Evolutionary conservation across 108 stramenopile genomes (phyloP).

Genomic region (Mayamaea pseudoterrestris): DNA sequence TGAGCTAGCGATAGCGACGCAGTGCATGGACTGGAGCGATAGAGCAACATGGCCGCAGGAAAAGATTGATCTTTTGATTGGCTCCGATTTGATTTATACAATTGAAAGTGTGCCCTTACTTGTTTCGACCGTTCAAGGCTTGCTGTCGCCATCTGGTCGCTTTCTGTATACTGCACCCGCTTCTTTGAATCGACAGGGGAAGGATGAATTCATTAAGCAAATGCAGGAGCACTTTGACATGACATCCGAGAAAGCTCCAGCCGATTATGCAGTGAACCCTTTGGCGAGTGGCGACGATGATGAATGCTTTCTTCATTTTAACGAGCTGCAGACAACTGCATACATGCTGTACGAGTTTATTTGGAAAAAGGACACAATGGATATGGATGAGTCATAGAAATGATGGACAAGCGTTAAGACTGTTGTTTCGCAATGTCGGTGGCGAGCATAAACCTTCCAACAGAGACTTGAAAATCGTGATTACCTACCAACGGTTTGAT

Average conservation of each 20-base stretch:
- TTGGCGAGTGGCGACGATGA: conserved; percentile 54
- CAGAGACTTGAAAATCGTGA: too few relatives aligned
- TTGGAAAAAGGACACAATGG: too few relatives aligned
- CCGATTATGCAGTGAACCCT: conserved; percentile 41
- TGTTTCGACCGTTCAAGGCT: conserved; percentile 36
- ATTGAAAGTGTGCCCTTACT: conserved; percentile 67
- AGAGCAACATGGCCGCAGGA: conserved; percentile 60
- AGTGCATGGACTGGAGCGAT: conserved; percentile 72
- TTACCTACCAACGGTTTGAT: too few relatives aligned
- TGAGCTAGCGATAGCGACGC: conserved; percentile 10
- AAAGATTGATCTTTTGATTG: conserved; percentile 60
- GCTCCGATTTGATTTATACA: conserved; percentile 82
- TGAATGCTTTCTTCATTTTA: conserved; percentile 71
- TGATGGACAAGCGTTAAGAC: too few relatives aligned
- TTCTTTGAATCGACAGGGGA: conserved; percentile 39
- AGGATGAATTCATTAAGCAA: conserved; percentile 37
- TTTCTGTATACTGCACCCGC: conserved; percentile 57
- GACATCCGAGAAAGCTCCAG: conserved; percentile 26
- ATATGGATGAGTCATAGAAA: too few relatives aligned
- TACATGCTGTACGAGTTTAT: conserved; percentile 71
- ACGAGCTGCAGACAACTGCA: conserved; percentile 46
- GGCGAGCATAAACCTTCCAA: too few relatives aligned
- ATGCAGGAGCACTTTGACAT: conserved; percentile 29
- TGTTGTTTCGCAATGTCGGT: too few relatives aligned
- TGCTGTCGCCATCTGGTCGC: conserved; percentile 21